These are phyloP conservation scores for Ceriops zippeliana DNA, from an alignment of 345 rosid genomes.

Conservation along the genomic window DNA sequence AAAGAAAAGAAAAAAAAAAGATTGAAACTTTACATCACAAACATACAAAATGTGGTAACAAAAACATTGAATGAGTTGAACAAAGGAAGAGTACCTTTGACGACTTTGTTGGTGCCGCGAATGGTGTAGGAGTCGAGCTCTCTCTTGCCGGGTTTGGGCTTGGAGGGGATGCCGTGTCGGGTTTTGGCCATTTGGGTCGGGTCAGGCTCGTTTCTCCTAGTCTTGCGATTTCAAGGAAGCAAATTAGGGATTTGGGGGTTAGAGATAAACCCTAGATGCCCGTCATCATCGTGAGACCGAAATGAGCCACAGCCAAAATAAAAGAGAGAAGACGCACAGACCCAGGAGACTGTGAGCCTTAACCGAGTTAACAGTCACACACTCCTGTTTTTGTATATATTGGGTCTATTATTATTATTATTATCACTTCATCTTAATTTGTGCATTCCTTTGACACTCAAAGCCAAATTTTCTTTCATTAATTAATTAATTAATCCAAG, in stretches of 20 bases:
- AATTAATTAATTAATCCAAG: too few species aligned
- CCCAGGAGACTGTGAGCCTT: too few species aligned
- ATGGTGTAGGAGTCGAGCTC: conserved; percentile 65
- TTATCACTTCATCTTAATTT: too few species aligned
- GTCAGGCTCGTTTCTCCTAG: background rate
- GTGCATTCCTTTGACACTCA: too few species aligned
- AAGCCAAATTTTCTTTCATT: too few species aligned
- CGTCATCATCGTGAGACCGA: background rate
- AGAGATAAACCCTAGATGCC: conserved; percentile 23
- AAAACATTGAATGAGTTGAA: background rate
- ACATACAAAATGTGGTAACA: background rate
- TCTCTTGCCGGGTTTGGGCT: conserved; percentile 44
- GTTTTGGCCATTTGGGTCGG: conserved; percentile 63
- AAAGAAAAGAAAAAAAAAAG: background rate
- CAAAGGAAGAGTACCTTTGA: conserved; percentile 38
- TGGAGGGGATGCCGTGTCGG: conserved; percentile 53
- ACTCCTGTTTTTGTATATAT: too few species aligned
- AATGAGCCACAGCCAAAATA: background rate
- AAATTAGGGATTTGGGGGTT: background rate
- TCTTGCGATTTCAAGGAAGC: background rate
- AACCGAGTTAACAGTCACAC: too few species aligned
- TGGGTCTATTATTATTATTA: too few species aligned
- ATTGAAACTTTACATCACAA: conserved; percentile 1
- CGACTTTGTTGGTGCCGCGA: conserved; percentile 62
- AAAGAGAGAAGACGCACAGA: background rate